A percentile compares a stretch with the other conserved stretches of the same genome.
phyloP scores from a whole-genome alignment of 2,329 filamentous ascomycete genomes.

The Sarocladium strictum region DNA sequence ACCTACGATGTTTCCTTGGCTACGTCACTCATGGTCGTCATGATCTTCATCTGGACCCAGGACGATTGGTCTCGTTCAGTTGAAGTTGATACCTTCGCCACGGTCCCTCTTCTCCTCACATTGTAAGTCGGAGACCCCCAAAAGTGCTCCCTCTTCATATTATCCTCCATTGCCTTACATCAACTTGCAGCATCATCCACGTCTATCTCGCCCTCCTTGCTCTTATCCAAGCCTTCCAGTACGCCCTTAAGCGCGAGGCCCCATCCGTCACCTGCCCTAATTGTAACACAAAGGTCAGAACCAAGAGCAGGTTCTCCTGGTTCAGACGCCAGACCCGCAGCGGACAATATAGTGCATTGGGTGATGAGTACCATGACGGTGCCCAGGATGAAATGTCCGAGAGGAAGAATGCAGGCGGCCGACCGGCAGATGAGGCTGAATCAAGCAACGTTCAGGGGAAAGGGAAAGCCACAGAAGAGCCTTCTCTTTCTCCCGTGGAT shows the following conservation, averaged over 20 bases:
- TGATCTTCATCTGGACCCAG: constrained; percentile 32
- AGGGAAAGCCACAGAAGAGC: constrained; percentile 15
- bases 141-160: too few species aligned
- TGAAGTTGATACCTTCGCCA: constrained; percentile 37
- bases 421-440: constrained; percentile 16
- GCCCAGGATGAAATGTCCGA: not conserved
- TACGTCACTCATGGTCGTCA: constrained; percentile 29
- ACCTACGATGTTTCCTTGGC: constrained; percentile 29
- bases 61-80: not conserved
- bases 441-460: constrained; percentile 19
- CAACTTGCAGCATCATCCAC: constrained; percentile 17
- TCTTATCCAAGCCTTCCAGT: constrained; percentile 28
- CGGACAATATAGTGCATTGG: constrained; percentile 15
- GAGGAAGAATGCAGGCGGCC: constrained; percentile 12
- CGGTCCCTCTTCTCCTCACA: constrained; percentile 33
- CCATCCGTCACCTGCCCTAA: not conserved
- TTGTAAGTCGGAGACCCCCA: constrained; percentile 27
- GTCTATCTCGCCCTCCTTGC: constrained; percentile 30
- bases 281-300: constrained; percentile 28
- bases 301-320: constrained; percentile 19
- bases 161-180: too few species aligned
- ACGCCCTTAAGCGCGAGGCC: constrained; percentile 23
- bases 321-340: constrained; percentile 11
- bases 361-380: constrained; percentile 21
- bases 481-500: not conserved